A percentile compares a stretch with the other conserved stretches of the same genome.
phyloP scores from a whole-genome alignment of 2,329 filamentous ascomycete species.

The Exophiala sp. region DNA sequence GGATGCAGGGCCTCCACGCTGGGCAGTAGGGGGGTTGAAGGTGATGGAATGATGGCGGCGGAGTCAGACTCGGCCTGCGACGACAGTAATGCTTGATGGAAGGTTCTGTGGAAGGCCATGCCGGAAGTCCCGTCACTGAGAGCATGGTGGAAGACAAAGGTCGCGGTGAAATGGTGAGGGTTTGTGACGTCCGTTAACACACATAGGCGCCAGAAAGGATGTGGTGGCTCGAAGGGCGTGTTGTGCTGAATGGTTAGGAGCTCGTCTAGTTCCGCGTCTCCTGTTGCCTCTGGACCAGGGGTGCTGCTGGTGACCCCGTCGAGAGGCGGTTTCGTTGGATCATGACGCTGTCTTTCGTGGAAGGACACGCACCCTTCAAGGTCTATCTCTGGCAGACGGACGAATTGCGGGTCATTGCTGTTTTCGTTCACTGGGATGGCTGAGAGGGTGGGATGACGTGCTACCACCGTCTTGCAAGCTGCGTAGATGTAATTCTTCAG shows the following conservation, averaged over 20 bases:
- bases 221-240: conserved; percentile 33
- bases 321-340: not conserved
- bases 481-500: conserved; percentile 8
- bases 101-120: conserved; percentile 44
- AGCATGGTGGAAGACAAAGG: conserved; percentile 46
- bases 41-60: conserved; percentile 27
- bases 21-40: conserved; percentile 35
- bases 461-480: conserved; percentile 31
- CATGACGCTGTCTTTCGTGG: conserved; percentile 18
- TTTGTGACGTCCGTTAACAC: conserved; percentile 33
- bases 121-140: conserved; percentile 45
- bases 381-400: conserved; percentile 40
- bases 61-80: conserved; percentile 32
- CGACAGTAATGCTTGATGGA: conserved; percentile 42
- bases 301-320: conserved; percentile 13
- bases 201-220: conserved; percentile 43
- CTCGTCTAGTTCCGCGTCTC: conserved; percentile 39
- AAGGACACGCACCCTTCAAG: conserved; percentile 38
- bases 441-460: conserved; percentile 40
- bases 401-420: conserved; percentile 40
- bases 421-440: conserved; percentile 41
- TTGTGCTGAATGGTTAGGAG: conserved; percentile 41
- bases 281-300: conserved; percentile 19
- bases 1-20: conserved; percentile 8
- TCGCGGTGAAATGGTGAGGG: conserved; percentile 37